Percentiles rank a stretch among this genome's conserved stretches.
These are phyloP conservation scores for Pythium volutum DNA, from an alignment of 352 stramenopile genomes.

Conservation along the genomic window DNA sequence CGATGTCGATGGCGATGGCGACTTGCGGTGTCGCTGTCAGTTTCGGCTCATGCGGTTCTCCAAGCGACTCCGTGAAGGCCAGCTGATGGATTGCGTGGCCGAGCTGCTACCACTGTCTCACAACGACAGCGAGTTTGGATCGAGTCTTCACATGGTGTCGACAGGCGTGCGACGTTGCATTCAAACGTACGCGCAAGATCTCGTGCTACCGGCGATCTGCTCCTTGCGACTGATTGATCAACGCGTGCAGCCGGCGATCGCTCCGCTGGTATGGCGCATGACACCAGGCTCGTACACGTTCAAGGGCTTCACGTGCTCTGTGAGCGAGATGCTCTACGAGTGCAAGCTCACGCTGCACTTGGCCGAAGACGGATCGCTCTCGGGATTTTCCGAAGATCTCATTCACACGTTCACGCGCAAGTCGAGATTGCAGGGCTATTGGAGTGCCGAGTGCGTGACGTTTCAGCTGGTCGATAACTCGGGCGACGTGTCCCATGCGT, in stretches of 20 bases:
- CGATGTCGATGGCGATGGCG: slow-evolving; percentile 8
- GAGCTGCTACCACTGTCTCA: slow-evolving; percentile 12
- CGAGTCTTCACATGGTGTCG: background rate
- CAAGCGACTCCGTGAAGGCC: slow-evolving; percentile 16
- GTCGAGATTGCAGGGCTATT: slow-evolving; percentile 36
- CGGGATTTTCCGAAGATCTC: slow-evolving; percentile 41
- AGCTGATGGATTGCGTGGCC: slow-evolving; percentile 15
- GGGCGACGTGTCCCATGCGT: slow-evolving; percentile 5
- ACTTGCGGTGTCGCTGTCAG: background rate
- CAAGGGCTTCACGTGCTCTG: slow-evolving; percentile 53
- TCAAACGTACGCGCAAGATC: slow-evolving; percentile 8
- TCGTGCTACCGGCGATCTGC: background rate
- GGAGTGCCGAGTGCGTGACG: slow-evolving; percentile 24
- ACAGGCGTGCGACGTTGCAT: slow-evolving; percentile 2
- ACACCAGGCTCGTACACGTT: slow-evolving; percentile 52
- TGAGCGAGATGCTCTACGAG: slow-evolving; percentile 70
- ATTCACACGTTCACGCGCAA: slow-evolving; percentile 46
- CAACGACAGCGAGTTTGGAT: slow-evolving; percentile 11
- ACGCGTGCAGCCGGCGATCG: slow-evolving; percentile 5
- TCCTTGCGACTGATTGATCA: slow-evolving; percentile 10
- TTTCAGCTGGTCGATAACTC: slow-evolving; percentile 16
- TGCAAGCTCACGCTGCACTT: slow-evolving; percentile 53
- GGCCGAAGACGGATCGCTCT: slow-evolving; percentile 28
- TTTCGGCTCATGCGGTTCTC: slow-evolving; percentile 21
- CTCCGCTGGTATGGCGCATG: slow-evolving; percentile 22